Conservation (phyloP, 2,329 filamentous ascomycete genomes). For the Xylariaceae sp. region DNA sequence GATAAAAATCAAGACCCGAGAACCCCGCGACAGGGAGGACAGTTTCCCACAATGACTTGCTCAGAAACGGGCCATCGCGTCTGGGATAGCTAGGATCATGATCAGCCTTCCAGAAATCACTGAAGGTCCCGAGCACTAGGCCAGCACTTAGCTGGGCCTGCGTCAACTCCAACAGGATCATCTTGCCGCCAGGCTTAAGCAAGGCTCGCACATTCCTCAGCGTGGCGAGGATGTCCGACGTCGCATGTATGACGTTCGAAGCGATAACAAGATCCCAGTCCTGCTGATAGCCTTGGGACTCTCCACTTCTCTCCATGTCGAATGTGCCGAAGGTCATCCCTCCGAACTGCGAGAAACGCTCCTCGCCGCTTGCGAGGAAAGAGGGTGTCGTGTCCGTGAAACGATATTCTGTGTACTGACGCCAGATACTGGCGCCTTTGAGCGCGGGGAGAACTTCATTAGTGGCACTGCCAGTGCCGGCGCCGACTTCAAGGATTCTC, state of each 20-base stretch:
- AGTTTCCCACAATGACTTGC: neutral
- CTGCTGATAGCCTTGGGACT: constrained; percentile 9
- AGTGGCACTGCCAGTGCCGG: constrained; percentile 8
- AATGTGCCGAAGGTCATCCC: constrained; percentile 11
- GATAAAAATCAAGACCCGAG: constrained; percentile 3
- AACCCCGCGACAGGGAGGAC: constrained; percentile 1
- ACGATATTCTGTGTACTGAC: constrained; percentile 1
- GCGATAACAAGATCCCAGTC: constrained; percentile 16
- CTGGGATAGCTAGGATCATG: constrained; percentile 1
- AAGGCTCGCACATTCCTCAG: constrained; percentile 13
- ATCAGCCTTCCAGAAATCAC: constrained; percentile 12
- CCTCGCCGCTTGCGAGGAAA: constrained; percentile 2
- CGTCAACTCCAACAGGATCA: constrained; percentile 15
- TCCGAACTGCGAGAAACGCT: neutral
- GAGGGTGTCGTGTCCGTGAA: constrained; percentile 6
- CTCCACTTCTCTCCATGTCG: constrained; percentile 15
- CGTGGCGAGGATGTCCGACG: constrained; percentile 9
- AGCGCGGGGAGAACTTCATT: neutral
- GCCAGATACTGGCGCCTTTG: neutral
- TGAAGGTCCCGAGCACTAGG: constrained; percentile 9
- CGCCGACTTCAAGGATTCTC: constrained; percentile 5
- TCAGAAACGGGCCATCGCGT: constrained; percentile 8
- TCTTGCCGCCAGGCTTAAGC: constrained; percentile 20
- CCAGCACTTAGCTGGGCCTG: constrained; percentile 9
- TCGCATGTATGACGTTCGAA: constrained; percentile 14